Evolutionary conservation across 768 basidiomycete species (phyloP), one percentile per base, ranked within the genome.

Genomic region (Auriculariales sp.): DNA sequence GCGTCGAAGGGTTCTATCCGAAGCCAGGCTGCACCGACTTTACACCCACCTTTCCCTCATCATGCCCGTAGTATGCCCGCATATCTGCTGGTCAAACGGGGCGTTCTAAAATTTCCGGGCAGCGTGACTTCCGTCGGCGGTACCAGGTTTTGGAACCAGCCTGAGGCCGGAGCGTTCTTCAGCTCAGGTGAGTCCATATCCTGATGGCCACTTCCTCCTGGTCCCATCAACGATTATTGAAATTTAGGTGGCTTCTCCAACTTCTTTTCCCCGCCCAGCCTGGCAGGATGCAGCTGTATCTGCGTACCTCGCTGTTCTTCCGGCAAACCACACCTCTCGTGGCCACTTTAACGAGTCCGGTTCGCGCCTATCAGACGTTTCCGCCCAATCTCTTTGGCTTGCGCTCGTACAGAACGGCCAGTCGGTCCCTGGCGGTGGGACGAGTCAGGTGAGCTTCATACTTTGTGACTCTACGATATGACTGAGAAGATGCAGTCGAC

Each of bases 231-330:
- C n/a, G n/a, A n/a, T n/a, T n/a, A n/a, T n/a, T n/a, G 28, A 51
- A 51, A 28, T 66, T 69, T 15, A 3, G 69, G 69, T 9, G 69
- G 69, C 3, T 70, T 69, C 62, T 66, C 70, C 55, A 67, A 62
- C 66, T 61, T 65, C 47, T 73, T 75, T 56, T n/a, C n/a, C 51
- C 63, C 3, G 63, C 25, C 68, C 72, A 3, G 50, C 53, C 0
- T 75, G 74, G 55, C 69, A 71, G 50, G 47, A 56, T 17, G 30
- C 46, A 0, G 62, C 61, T 1, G 65, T 68, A 25, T 42, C 42
- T 28, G 32, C 30, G 14, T 68, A 62, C 57, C 53, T 67, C 52
- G 55, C 50, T 42, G 10, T 11, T 12, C 39, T 19, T 22, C 39
- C 15, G 11, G 42, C 31, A 25, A 36, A 30, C 14, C 24, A 19